Percentiles rank a stretch among this genome's conserved stretches.
Evolutionary conservation across 768 basidiomycete species (phyloP).

Genomic region (Peribolospora baueri): DNA sequence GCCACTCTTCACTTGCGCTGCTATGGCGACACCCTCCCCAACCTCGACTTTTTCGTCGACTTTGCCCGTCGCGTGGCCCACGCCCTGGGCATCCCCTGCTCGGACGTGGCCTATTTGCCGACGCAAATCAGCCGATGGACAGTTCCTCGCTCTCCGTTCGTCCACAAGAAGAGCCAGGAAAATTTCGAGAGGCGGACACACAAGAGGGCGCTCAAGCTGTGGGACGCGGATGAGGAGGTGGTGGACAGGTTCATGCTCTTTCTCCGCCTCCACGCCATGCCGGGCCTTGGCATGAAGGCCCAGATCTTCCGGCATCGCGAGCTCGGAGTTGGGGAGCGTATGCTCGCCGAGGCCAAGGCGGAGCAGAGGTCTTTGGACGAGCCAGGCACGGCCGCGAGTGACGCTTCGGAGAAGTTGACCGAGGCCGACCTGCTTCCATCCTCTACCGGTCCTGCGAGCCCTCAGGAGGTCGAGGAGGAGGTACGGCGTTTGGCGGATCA

Average conservation of each 20-base stretch:
- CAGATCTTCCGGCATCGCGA: constrained; percentile 49
- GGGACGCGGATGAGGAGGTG: constrained; percentile 56
- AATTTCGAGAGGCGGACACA: constrained; percentile 73
- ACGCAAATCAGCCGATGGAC: constrained; percentile 61
- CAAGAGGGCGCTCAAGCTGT: constrained; percentile 68
- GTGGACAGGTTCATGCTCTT: constrained; percentile 62
- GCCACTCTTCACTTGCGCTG: constrained; percentile 65
- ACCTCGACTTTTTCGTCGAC: constrained; percentile 55
- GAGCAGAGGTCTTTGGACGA: neutral
- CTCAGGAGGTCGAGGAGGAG: neutral
- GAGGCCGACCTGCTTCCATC: neutral
- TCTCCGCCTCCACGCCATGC: constrained; percentile 44
- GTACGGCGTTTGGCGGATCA: too few species aligned
- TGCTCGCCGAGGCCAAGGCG: constrained; percentile 11
- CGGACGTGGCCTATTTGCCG: constrained; percentile 40
- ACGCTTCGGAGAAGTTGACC: neutral
- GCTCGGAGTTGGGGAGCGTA: constrained; percentile 27
- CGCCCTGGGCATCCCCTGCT: constrained; percentile 58
- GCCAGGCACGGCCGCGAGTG: neutral
- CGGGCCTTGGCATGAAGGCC: constrained; percentile 67
- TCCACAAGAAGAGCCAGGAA: constrained; percentile 81
- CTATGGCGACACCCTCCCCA: constrained; percentile 29
- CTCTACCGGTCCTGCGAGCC: neutral
- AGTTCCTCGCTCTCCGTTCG: constrained; percentile 61
- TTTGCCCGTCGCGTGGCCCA: constrained; percentile 63